These are phyloP conservation scores for Moringa oleifera DNA, from an alignment of 345 rosid genomes.

Conservation along the genomic window DNA sequence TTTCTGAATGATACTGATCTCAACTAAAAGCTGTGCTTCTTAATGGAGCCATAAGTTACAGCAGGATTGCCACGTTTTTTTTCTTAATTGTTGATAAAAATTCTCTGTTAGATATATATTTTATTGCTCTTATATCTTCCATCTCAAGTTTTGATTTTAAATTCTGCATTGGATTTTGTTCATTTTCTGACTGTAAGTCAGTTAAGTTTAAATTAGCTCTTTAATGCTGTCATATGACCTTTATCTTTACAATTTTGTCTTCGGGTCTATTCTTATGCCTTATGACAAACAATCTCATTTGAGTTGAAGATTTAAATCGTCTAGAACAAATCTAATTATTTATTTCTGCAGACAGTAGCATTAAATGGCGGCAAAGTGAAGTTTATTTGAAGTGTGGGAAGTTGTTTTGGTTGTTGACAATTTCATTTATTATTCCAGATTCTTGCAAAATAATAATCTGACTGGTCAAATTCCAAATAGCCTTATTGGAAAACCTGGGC, in stretches of 20 bases:
- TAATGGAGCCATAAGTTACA: neutral
- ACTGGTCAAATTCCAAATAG: constrained; percentile 60
- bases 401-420: constrained; percentile 8
- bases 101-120: too few relatives aligned
- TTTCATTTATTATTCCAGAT: constrained; percentile 38
- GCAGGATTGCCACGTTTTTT: neutral
- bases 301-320: neutral
- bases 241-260: neutral
- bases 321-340: too few relatives aligned
- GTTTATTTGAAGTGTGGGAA: neutral
- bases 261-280: neutral
- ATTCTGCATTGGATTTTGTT: neutral
- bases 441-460: constrained; percentile 82
- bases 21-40: neutral
- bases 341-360: neutral
- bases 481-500: constrained; percentile 46
- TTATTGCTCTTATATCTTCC: too few relatives aligned
- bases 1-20: neutral
- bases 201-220: too few relatives aligned
- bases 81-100: neutral
- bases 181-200: neutral
- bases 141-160: neutral
- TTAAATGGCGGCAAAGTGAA: too few relatives aligned
- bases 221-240: neutral
- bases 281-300: neutral